A percentile compares a stretch with the other conserved stretches of the same genome.
Conservation (phyloP, 306 rosid genomes). For the Quercus suber region DNA sequence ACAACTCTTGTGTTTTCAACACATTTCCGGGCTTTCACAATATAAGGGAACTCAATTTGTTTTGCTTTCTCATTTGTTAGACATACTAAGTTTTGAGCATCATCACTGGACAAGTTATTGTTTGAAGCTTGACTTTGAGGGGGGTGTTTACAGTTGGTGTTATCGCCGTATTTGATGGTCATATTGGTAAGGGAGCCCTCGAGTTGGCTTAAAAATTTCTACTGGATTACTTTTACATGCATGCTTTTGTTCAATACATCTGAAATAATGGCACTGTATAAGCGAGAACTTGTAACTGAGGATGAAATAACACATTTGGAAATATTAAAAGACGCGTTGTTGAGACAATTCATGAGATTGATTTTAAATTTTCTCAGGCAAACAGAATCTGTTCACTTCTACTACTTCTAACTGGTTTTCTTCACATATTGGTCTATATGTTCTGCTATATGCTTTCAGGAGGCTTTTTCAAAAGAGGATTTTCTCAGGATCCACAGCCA, state of each 20-base stretch:
- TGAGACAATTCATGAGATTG: not conserved
- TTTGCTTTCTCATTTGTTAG: too few species aligned
- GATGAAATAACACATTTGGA: not conserved
- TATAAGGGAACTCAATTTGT: not conserved
- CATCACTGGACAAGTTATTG: not conserved
- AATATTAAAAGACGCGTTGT: not conserved
- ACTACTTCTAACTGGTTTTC: not conserved
- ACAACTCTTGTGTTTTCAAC: too few species aligned
- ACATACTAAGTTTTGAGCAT: not conserved
- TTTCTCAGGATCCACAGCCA: not conserved
- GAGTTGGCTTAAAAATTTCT: not conserved
- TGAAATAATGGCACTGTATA: not conserved
- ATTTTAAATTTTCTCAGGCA: not conserved
- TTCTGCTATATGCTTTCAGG: not conserved
- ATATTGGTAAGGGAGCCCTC: not conserved
- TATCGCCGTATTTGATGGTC: slow-evolving; percentile 6
- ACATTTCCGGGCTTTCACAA: too few species aligned
- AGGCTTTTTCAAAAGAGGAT: not conserved
- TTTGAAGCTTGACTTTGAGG: not conserved
- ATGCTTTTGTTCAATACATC: not conserved
- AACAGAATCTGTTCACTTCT: not conserved
- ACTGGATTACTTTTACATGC: not conserved
- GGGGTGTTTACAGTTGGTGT: not conserved
- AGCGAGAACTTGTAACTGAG: not conserved
- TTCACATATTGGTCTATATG: not conserved